Base-by-base conservation (phyloP, 345 rosid genomes). In the Gossypium herbaceum region DNA sequence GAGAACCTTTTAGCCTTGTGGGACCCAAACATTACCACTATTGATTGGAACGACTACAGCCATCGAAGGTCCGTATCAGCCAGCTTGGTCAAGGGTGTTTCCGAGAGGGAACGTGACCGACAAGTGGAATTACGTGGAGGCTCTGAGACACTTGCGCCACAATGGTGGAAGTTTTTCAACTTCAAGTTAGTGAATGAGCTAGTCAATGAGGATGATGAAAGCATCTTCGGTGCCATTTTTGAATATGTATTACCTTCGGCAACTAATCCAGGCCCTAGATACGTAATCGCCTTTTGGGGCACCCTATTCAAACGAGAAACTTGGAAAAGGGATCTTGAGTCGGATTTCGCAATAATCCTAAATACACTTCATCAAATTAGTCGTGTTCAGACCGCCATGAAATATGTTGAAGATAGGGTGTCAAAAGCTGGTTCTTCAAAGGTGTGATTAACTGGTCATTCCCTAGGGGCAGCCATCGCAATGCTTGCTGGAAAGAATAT, bases 401-500 rank as follows among this genome's bases (percentile, higher is more conserved):
- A 90, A 80, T 93, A 91, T 0, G 90, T 86, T 43, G 79, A 81
- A 75, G 87, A 83, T 54, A 74, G 77, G 78, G 91, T 91, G 86
- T 74, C 81, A 0, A 83, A 81, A 13, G 94, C 90, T 12, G 79
- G 68, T 55, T 16, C 8, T 44, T 87, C 91, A 0, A 87, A 86
- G 58, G 84, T 92, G 25, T 92, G 97, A 97, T 76, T 92, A 78
- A 87, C 93, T 8, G 98, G 98, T 63, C 97, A 92, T 76, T 92
- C 97, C 79, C 88, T 91, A 27, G 97, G 98, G 57, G 88, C 95
- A 27, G 89, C 97, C 78, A 82, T 89, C 84, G 92, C 90, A 10
- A 73, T 91, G 79, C 84, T 91, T 12, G 86, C 89, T 0, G 97
- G 94, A 58, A 92, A 88, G 83, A 86, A 86, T 29, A 79, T 88